These are phyloP conservation scores for Boletus patriciae DNA, from an alignment of 768 basidiomycete genomes.

Conservation along the genomic window DNA sequence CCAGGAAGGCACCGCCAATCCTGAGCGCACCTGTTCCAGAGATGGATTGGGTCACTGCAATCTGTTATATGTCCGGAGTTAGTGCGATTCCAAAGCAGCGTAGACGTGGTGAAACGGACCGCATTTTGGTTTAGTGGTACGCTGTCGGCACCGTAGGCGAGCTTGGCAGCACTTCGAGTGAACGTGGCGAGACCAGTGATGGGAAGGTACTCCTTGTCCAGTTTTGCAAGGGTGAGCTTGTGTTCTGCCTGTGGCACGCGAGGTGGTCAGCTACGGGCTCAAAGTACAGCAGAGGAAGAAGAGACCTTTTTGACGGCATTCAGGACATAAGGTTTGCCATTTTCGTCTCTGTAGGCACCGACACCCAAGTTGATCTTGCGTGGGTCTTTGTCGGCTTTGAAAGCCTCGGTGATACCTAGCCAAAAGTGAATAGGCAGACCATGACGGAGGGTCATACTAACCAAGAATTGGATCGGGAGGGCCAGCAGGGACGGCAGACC, in stretches of 20 bases:
- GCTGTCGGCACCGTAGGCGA: slow-evolving; percentile 88
- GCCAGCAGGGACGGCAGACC: slow-evolving; percentile 81
- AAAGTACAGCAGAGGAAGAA: neutral
- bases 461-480: slow-evolving; percentile 94
- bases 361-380: slow-evolving; percentile 98
- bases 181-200: slow-evolving; percentile 90
- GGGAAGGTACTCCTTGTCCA: slow-evolving; percentile 95
- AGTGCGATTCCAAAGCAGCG: neutral
- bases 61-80: slow-evolving; percentile 40
- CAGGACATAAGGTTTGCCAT: slow-evolving; percentile 94
- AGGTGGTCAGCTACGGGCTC: neutral
- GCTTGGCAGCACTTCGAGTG: slow-evolving; percentile 80
- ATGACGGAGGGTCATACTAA: slow-evolving; percentile 34
- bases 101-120: slow-evolving; percentile 46
- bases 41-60: slow-evolving; percentile 89
- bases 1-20: slow-evolving; percentile 91
- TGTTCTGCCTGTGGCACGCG: slow-evolving; percentile 65
- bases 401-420: slow-evolving; percentile 89
- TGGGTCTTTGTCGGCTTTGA: slow-evolving; percentile 90
- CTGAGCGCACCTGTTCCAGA: slow-evolving; percentile 98
- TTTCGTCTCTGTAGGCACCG: slow-evolving; percentile 91
- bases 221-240: slow-evolving; percentile 56
- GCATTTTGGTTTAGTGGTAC: slow-evolving; percentile 66
- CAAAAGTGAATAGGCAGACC: slow-evolving; percentile 7
- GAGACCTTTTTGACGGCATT: slow-evolving; percentile 82